Base-by-base conservation (phyloP, 495 filamentous ascomycete species). In the Aspergillus cavernicola region DNA sequence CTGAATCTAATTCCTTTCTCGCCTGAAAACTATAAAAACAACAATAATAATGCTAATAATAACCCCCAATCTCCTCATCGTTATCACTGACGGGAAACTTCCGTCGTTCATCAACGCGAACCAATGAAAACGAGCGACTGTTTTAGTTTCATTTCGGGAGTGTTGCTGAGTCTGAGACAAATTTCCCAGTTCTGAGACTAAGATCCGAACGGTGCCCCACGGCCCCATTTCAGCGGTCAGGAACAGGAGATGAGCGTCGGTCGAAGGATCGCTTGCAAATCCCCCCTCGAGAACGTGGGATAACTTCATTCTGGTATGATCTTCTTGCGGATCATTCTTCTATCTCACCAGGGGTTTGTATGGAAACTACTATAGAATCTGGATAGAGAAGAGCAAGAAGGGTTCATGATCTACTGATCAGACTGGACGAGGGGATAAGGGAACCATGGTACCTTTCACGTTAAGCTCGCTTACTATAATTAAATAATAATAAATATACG, bases 171-270 rank as follows among this genome's bases (percentile, higher is more conserved):
- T 8, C 39, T 32, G 38, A 43, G 39, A 28, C 39, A 35, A 32
- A 19, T 36, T 38, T 37, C 31, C 40, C 10, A 28, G 13, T 20
- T 7, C 10, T 52, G 31, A 15, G 32, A 28, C 41, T 48, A 39
- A 39, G 33, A 54, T 39, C 43, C 50, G 50, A 40, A 54, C 18
- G 20, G 41, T 19, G 58, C 43, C 46, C 57, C 57, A 52, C 48
- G 22, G 28, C 45, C 53, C 42, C 24, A 40, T 52, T 3, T 32
- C 18, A 45, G 43, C 42, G 29, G 29, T 35, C 54, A 60, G 59
- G 57, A 62, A 62, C 62, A 57, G 55, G 62, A 55, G 57, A 58
- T 60, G 52, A 55, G 47, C 53, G 33, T 22, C 57, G 50, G n/a
- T n/a, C n/a, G 35, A 46, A 36, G 20, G 20, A 40, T 37, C 35